Evolutionary conservation across 2,329 filamentous ascomycete genomes (phyloP).

Genomic region (Sporothrix brasiliensis): DNA sequence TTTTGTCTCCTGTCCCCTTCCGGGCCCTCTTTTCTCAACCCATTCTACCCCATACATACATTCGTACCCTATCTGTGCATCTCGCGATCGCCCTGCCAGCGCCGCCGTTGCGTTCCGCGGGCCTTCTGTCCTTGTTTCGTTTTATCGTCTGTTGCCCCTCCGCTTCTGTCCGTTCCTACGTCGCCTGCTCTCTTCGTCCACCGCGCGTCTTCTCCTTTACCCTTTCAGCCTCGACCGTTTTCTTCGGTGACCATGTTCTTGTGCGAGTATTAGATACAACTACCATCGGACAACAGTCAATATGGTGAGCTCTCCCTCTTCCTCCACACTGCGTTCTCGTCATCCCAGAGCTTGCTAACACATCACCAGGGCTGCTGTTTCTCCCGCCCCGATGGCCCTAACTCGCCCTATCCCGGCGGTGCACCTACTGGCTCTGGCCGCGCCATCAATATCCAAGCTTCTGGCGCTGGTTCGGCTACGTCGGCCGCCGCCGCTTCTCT

Average conservation of each 20-base stretch:
- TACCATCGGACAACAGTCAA: background rate
- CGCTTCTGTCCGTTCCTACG: background rate
- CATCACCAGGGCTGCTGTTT: slow-evolving; percentile 59
- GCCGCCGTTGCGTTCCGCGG: background rate
- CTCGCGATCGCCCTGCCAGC: background rate
- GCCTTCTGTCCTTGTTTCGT: background rate
- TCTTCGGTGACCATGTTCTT: slow-evolving; percentile 15
- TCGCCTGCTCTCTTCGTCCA: background rate
- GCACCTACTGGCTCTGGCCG: slow-evolving; percentile 54
- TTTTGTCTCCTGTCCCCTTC: background rate
- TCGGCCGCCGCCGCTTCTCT: slow-evolving; percentile 29
- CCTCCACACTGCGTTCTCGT: background rate
- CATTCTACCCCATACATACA: background rate
- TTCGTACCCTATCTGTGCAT: background rate
- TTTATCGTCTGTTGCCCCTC: background rate
- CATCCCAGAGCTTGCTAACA: background rate
- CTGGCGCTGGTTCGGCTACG: slow-evolving; percentile 30
- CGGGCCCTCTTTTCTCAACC: background rate
- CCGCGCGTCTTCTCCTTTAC: background rate
- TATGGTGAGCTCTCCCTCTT: slow-evolving; percentile 9
- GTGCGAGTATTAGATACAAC: slow-evolving; percentile 8
- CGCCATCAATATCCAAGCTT: slow-evolving; percentile 52
- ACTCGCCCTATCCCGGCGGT: slow-evolving; percentile 58
- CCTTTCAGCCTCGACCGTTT: background rate
- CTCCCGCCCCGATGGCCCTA: slow-evolving; percentile 55